These are phyloP conservation scores for Entomortierella parvispora DNA, from an alignment of 192 early-diverging fungal species.

Conservation along the genomic window DNA sequence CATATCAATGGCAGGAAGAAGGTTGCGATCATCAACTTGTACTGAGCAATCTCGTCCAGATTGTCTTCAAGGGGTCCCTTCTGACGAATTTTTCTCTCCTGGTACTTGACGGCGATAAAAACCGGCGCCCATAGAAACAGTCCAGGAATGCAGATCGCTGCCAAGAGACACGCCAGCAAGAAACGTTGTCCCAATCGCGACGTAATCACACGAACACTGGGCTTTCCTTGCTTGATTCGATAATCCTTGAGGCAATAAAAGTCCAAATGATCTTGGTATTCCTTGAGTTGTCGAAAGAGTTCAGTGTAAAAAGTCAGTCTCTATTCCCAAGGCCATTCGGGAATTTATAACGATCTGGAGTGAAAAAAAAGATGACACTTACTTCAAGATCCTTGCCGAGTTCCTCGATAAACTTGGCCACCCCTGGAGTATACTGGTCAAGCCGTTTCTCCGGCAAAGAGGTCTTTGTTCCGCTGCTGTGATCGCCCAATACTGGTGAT, in stretches of 20 bases:
- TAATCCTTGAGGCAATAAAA: constrained; percentile 54
- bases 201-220: constrained; percentile 17
- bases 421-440: constrained; percentile 4
- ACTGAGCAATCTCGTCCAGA: constrained; percentile 56
- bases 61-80: constrained; percentile 52
- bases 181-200: constrained; percentile 31
- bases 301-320: not conserved
- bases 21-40: constrained; percentile 52
- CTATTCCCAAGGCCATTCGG: not conserved
- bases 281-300: constrained; percentile 2
- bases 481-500: constrained; percentile 1
- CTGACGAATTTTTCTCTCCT: constrained; percentile 43
- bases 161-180: constrained; percentile 34
- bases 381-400: constrained; percentile 39
- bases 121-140: constrained; percentile 46
- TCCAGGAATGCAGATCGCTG: constrained; percentile 43
- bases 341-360: not conserved
- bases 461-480: no score
- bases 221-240: constrained; percentile 44
- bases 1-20: constrained; percentile 51
- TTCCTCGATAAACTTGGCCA: constrained; percentile 20
- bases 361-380: constrained; percentile 12
- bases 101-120: constrained; percentile 51
- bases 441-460: constrained; percentile 17
- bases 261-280: constrained; percentile 55